These are phyloP conservation scores for Gossypium herbaceum DNA, from an alignment of 345 rosid genomes.

Conservation along the genomic window DNA sequence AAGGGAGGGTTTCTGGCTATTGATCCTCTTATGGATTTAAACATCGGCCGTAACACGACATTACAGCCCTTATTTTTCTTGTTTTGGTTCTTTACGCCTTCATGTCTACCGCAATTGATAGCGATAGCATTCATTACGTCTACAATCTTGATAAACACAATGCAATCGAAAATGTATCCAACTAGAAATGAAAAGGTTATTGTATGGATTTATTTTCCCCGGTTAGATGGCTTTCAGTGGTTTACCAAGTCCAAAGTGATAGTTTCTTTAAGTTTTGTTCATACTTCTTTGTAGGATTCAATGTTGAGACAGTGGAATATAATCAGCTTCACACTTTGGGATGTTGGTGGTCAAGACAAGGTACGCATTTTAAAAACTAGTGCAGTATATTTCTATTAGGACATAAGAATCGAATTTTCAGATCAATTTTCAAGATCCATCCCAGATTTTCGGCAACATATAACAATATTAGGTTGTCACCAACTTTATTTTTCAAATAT, in stretches of 20 bases:
- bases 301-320: slow-evolving; percentile 88
- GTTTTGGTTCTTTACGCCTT: too few species aligned
- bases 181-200: not conserved
- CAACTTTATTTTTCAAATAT: not conserved
- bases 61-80: too few species aligned
- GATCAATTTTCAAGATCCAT: not conserved
- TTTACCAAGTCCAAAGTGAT: not conserved
- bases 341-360: slow-evolving; percentile 94
- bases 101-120: too few species aligned
- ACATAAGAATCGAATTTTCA: not conserved
- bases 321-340: slow-evolving; percentile 86
- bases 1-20: not conserved
- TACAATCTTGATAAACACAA: too few species aligned
- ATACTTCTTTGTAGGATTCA: slow-evolving; percentile 50
- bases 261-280: not conserved
- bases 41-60: too few species aligned
- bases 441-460: not conserved
- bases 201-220: not conserved
- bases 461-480: not conserved
- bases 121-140: too few species aligned
- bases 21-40: not conserved
- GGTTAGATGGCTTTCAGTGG: not conserved
- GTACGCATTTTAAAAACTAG: slow-evolving; percentile 27
- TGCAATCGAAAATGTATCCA: too few species aligned
- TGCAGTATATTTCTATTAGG: not conserved